Base-by-base conservation (phyloP, 331 rosid species). In the Pyrus hybrid region DNA sequence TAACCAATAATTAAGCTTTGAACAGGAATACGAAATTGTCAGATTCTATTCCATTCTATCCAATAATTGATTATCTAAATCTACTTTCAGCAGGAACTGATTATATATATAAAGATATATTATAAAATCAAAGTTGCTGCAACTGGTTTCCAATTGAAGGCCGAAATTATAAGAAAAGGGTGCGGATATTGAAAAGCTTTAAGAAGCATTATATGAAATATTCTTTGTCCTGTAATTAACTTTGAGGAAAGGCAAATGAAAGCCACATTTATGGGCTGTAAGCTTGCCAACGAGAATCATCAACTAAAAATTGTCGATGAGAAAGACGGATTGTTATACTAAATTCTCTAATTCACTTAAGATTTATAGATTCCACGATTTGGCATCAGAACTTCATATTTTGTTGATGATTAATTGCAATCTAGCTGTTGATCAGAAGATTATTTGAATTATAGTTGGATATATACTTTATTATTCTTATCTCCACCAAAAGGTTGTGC, bases 181-280 rank as follows among this genome's bases (percentile, higher is more conserved):
- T 37, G 2, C 45, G 63, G 3, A 77, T 76, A 77, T 25, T 77
- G 82, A 74, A 71, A 73, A 73, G 63, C 74, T 85, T 72, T 81
- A 57, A 30, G 72, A 79, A 74, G 86, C 85, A 88, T 77, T 80
- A 62, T 53, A 56, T 69, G 84, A 82, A 83, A 88, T 89, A 86
- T 88, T 89, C 93, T 80, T 68, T 3, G 5, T 30, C 26, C 6
- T 64, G 5, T 64, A 37, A 80, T 62, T 35, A 63, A 79, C 91
- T 81, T 85, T 90, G 82, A 76, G 78, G 85, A 89, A 92, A 91
- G 70, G 97, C 68, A 51, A 66, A 68, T 74, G 89, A 88, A 68
- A 82, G 89, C 41, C 71, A 82, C 87, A 73, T 85, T 83, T 85
- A 85, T 80, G 91, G 93, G 88, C 85, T 45, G 81, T 80, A 88